Percentiles rank a stretch among this genome's conserved stretches.
These are phyloP conservation scores for Xylaria sp. DNA, from an alignment of 2,329 filamentous ascomycete genomes.

Conservation along the genomic window DNA sequence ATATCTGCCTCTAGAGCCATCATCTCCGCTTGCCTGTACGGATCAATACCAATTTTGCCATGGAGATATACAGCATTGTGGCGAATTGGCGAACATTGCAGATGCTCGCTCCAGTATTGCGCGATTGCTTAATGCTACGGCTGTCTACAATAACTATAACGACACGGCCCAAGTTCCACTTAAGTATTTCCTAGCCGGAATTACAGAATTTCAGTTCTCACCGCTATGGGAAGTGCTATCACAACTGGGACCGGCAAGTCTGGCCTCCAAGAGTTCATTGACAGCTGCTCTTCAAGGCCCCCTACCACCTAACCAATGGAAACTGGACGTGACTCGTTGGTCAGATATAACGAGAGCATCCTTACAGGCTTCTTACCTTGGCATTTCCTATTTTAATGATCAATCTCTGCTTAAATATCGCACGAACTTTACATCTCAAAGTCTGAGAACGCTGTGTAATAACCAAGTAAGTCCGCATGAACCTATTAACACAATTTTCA, in stretches of 20 bases:
- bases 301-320: conserved; percentile 30
- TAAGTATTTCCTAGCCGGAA: not conserved
- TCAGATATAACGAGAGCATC: conserved; percentile 14
- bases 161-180: not conserved
- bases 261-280: conserved; percentile 17
- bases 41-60: conserved; percentile 36
- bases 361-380: conserved; percentile 1
- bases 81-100: not conserved
- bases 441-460: not conserved
- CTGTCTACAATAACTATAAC: not conserved
- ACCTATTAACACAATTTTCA: not conserved
- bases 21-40: conserved; percentile 32
- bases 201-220: not conserved
- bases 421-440: not conserved
- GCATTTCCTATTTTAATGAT: not conserved
- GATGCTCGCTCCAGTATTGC: conserved; percentile 14
- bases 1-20: conserved; percentile 21
- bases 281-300: conserved; percentile 9
- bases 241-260: conserved; percentile 16
- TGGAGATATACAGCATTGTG: conserved; percentile 8
- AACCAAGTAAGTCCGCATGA: not conserved
- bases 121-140: conserved; percentile 11
- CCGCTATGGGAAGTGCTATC: not conserved
- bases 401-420: not conserved
- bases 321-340: conserved; percentile 27